Conservation (phyloP, 768 basidiomycete genomes). For the Mycena rebaudengoi region DNA sequence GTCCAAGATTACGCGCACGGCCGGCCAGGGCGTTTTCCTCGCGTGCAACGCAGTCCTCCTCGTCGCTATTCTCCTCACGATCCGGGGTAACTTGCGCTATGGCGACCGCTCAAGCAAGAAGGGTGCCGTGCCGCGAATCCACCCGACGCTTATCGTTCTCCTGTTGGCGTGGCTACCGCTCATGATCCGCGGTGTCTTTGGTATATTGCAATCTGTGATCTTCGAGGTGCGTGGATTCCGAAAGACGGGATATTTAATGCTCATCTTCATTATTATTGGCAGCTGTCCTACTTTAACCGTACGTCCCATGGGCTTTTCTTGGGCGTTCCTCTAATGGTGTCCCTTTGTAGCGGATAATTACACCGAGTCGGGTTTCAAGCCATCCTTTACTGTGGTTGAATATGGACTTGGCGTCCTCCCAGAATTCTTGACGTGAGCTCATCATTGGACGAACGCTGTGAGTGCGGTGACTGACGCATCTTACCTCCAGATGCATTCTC, state of each 20-base stretch:
- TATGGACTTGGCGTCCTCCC: constrained; percentile 31
- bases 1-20: constrained; percentile 40
- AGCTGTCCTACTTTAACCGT: constrained; percentile 33
- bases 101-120: constrained; percentile 1
- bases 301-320: neutral
- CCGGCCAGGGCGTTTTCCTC: constrained; percentile 45
- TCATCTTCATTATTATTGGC: neutral
- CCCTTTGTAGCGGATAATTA: constrained; percentile 25
- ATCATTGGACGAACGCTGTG: neutral
- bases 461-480: neutral
- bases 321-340: neutral
- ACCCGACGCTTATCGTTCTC: constrained; percentile 39
- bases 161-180: constrained; percentile 42
- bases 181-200: constrained; percentile 43
- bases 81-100: constrained; percentile 30
- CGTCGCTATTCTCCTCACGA: constrained; percentile 36
- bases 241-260: neutral
- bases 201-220: constrained; percentile 30
- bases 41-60: constrained; percentile 35
- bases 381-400: constrained; percentile 26
- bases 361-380: constrained; percentile 20
- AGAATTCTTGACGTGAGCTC: constrained; percentile 29
- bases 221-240: neutral
- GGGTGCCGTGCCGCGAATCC: constrained; percentile 16
- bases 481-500: constrained; percentile 20